A percentile compares a stretch with the other conserved stretches of the same genome.
Evolutionary conservation across 495 filamentous ascomycete species (phyloP).

Genomic region (Gamarada debralockiae): DNA sequence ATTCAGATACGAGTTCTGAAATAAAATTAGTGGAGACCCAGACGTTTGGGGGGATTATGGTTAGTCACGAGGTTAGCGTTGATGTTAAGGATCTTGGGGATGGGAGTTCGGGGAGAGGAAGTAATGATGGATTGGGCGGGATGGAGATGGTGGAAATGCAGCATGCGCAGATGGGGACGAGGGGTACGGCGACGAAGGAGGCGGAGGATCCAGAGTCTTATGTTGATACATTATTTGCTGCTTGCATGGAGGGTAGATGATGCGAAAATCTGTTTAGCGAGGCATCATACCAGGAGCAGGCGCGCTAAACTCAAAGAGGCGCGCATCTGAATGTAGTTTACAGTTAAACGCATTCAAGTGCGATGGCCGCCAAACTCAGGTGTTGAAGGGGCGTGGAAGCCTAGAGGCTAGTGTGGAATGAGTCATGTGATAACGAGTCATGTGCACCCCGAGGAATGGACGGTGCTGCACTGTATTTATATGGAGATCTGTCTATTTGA

Average conservation of each 20-base stretch:
- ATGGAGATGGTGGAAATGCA: background rate
- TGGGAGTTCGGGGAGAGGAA: background rate
- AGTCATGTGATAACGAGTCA: background rate
- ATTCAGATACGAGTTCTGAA: background rate
- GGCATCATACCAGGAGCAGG: no score
- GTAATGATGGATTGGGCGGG: background rate
- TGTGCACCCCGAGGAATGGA: background rate
- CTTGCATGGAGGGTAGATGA: background rate
- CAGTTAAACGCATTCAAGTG: no score
- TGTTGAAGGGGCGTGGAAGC: no score
- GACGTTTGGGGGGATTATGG: constrained; percentile 15
- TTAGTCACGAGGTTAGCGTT: constrained; percentile 11
- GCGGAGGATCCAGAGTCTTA: background rate
- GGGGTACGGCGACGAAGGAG: background rate
- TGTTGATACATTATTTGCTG: background rate
- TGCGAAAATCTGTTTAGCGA: no score
- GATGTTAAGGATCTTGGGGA: constrained; percentile 2
- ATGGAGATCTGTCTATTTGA: constrained; percentile 1
- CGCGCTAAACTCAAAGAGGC: no score
- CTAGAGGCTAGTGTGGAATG: constrained; percentile 2
- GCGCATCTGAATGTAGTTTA: no score
- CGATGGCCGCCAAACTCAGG: no score
- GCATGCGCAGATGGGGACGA: background rate
- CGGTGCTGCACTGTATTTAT: background rate
- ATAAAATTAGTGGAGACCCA: constrained; percentile 8